Base-by-base conservation (phyloP, 768 basidiomycete genomes). In the Saitozyma sp. region DNA sequence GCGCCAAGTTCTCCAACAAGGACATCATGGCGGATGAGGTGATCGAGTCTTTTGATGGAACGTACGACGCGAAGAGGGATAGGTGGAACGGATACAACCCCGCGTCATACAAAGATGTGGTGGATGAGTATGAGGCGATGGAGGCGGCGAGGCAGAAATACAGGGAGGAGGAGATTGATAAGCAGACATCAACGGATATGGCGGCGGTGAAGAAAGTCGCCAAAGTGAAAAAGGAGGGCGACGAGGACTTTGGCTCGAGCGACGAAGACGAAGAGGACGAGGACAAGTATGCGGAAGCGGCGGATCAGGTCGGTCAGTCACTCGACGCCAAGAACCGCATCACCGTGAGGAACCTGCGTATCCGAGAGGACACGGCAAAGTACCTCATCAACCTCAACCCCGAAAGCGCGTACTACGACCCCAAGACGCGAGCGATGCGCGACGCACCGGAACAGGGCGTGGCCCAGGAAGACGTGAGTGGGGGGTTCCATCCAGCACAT, bases 351-450 rank as follows among this genome's bases (percentile, higher is more conserved):
- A 98, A 99, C 81, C 83, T 99, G 73, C 90, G 96, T 82, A 98
- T 99, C 69, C 89, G 96, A 76, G 96, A 99, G 81, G 96, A 99
- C 78, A 98, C 95, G 1, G 96, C 96, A 9, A 99, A 99, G 78
- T 99, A 99, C 78, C 85, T 99, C 75, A 90, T 95, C 79, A 99
- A 98, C 78, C 79, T 99, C 78, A 93, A 98, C 79, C 89, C 89
- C 1, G 88, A 91, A 0, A 92, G 90, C 71, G 96, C 96, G 9
- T 97, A 98, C 82, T 99, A 99, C 77, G 96, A 99, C 76, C 96
- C 96, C 52, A 99, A 99, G 83, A 98, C 96, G 11, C 88, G 96
- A 74, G 97, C 95, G 8, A 99, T 99, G 96, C 89, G 96, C 80
- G 96, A 99, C 74, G 94, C 95, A 48, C 96, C 95, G 0, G 63